Conservation (phyloP, 371 early-diverging fungal species). For the Homolaphlyctis polyrhiza region DNA sequence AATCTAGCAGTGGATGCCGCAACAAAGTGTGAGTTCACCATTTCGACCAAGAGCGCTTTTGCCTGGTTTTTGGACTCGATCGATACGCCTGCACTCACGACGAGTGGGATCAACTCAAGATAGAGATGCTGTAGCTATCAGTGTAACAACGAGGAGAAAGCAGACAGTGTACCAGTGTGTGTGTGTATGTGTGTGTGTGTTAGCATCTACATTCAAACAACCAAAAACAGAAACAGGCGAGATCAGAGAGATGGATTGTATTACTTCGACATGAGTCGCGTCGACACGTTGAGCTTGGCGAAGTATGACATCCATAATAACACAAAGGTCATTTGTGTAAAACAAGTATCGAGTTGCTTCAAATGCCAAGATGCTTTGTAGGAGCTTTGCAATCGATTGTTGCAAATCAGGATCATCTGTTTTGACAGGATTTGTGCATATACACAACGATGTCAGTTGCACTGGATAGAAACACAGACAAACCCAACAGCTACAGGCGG, state of each 20-base stretch:
- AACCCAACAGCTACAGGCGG: neutral
- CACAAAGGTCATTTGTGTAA: conserved; percentile 84
- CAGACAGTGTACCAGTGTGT: too few species aligned
- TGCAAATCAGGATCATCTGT: conserved; percentile 66
- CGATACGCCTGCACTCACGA: neutral
- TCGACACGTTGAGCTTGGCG: conserved; percentile 44
- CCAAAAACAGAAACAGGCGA: too few species aligned
- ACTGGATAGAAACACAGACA: neutral
- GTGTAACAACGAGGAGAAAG: too few species aligned
- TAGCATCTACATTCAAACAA: too few species aligned
- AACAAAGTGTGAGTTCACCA: neutral
- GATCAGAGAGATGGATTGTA: too few species aligned
- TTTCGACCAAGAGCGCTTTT: neutral
- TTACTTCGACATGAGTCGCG: too few species aligned
- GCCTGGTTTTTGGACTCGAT: neutral
- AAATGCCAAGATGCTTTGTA: conserved; percentile 60
- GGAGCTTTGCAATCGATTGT: conserved; percentile 63
- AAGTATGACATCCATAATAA: conserved; percentile 75
- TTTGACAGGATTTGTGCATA: too few species aligned
- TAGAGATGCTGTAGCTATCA: neutral
- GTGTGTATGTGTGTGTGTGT: too few species aligned
- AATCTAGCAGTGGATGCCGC: neutral
- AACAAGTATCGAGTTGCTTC: conserved; percentile 60
- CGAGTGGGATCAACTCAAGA: neutral
- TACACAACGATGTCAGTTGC: too few species aligned